These are phyloP conservation scores for Umbilicaria muhlenbergii DNA, from an alignment of 495 filamentous ascomycete genomes.

Conservation along the genomic window DNA sequence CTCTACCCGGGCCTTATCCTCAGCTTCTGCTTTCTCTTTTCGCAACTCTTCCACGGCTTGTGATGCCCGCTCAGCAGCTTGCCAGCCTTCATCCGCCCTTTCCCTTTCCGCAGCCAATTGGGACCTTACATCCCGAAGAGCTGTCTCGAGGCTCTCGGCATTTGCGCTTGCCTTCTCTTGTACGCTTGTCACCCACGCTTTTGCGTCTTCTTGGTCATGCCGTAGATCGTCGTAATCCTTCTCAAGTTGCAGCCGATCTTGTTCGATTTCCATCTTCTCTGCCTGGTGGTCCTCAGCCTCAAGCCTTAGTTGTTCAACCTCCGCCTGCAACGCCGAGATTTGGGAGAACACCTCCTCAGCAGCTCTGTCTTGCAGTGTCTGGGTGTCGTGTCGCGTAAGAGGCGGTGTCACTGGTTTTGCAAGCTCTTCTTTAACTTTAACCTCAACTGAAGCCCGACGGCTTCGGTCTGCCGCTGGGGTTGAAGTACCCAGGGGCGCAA, in stretches of 20 bases:
- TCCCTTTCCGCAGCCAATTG: too few species aligned
- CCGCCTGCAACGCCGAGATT: constrained; percentile 11
- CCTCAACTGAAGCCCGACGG: not conserved
- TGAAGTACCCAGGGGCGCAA: constrained; percentile 8
- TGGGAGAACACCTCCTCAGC: constrained; percentile 12
- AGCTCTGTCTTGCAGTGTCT: constrained; percentile 2
- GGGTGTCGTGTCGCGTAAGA: constrained; percentile 5
- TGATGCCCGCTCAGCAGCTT: too few species aligned
- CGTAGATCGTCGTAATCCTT: constrained; percentile 1
- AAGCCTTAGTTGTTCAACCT: constrained; percentile 9
- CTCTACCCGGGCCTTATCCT: not conserved
- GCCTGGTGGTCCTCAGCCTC: constrained; percentile 5
- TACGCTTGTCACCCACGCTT: too few species aligned
- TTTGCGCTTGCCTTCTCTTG: too few species aligned
- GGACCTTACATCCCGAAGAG: too few species aligned
- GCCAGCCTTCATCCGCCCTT: too few species aligned
- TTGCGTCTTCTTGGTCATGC: too few species aligned
- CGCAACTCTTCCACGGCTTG: too few species aligned
- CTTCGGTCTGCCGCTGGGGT: constrained; percentile 5
- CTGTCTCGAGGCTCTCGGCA: too few species aligned
- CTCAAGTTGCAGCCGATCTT: constrained; percentile 1
- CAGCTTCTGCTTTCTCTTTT: not conserved
- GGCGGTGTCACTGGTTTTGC: constrained; percentile 4
- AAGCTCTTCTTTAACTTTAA: not conserved
- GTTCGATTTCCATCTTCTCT: constrained; percentile 1